Evolutionary conservation across 352 stramenopile genomes (phyloP).

Genomic region (Phytophthora syringae): DNA sequence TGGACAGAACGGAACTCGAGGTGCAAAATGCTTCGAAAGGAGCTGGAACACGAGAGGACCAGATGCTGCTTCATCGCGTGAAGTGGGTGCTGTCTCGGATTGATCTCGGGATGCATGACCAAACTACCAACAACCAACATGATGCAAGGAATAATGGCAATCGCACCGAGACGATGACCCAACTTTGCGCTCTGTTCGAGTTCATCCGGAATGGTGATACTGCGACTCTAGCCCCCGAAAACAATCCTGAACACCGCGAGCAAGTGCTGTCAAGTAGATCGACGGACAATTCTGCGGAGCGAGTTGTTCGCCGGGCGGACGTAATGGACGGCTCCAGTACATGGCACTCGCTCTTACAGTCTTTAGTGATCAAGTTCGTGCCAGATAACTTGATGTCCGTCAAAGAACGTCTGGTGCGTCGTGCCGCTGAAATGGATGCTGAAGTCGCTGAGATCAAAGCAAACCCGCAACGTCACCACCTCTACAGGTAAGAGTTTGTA

Average conservation of each 20-base stretch:
- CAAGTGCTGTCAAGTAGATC: constrained; percentile 11
- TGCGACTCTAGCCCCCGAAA: constrained; percentile 44
- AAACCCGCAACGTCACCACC: constrained; percentile 67
- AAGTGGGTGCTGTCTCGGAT: constrained; percentile 83
- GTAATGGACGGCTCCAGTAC: constrained; percentile 44
- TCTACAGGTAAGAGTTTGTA: constrained; percentile 62
- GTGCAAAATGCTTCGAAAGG: constrained; percentile 46
- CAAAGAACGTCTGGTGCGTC: constrained; percentile 67
- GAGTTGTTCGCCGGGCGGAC: constrained; percentile 40
- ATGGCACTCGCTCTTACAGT: constrained; percentile 71
- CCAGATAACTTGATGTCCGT: constrained; percentile 65
- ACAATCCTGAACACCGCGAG: constrained; percentile 53
- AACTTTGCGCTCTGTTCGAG: constrained; percentile 79
- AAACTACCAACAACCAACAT: constrained; percentile 19
- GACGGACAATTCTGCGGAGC: constrained; percentile 5
- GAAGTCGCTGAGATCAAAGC: constrained; percentile 63
- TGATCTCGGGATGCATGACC: constrained; percentile 44
- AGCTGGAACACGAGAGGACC: constrained; percentile 46
- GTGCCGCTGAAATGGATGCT: constrained; percentile 50
- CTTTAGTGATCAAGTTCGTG: constrained; percentile 73
- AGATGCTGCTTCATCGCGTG: constrained; percentile 71
- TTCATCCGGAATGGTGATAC: constrained; percentile 73
- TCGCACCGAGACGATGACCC: constrained; percentile 44
- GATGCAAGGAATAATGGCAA: constrained; percentile 10
- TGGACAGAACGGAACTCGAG: constrained; percentile 66